phyloP scores from a whole-genome alignment of 2,329 filamentous ascomycete genomes.

The Plectosphaerella plurivora region DNA sequence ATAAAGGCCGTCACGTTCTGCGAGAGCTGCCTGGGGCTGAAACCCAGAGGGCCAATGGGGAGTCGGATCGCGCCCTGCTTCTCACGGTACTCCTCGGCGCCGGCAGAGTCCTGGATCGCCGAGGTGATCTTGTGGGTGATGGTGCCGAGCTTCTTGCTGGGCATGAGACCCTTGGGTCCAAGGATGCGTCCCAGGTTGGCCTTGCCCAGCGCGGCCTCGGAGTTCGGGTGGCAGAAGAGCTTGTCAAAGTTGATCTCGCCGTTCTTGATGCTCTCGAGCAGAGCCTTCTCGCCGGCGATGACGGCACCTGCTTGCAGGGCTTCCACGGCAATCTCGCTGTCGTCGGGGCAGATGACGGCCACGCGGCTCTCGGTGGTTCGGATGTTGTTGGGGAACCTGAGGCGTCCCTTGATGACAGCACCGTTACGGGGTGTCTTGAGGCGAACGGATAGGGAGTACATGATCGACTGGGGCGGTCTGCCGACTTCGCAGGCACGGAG shows the following conservation, averaged over 20 bases:
- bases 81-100: conserved; percentile 84
- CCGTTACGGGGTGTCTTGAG: conserved; percentile 82
- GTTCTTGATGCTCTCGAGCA: conserved; percentile 72
- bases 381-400: conserved; percentile 85
- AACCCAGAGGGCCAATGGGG: conserved; percentile 86
- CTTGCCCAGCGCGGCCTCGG: conserved; percentile 74
- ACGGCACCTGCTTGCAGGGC: conserved; percentile 76
- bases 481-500: conserved; percentile 92
- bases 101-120: conserved; percentile 77
- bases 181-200: conserved; percentile 75
- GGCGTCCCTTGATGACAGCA: conserved; percentile 78
- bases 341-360: conserved; percentile 85
- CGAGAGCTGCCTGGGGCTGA: conserved; percentile 81
- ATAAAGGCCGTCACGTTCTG: conserved; percentile 80
- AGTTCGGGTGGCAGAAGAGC: conserved; percentile 79
- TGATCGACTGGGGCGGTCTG: conserved; percentile 63
- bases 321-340: conserved; percentile 66
- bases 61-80: conserved; percentile 77
- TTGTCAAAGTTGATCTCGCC: conserved; percentile 84
- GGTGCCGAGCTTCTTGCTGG: conserved; percentile 80
- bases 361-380: conserved; percentile 85
- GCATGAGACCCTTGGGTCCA: conserved; percentile 90
- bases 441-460: conserved; percentile 86
- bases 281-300: conserved; percentile 76
- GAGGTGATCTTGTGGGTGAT: conserved; percentile 75